phyloP scores from a whole-genome alignment of 495 filamentous ascomycete genomes.

The Thozetella sp. region DNA sequence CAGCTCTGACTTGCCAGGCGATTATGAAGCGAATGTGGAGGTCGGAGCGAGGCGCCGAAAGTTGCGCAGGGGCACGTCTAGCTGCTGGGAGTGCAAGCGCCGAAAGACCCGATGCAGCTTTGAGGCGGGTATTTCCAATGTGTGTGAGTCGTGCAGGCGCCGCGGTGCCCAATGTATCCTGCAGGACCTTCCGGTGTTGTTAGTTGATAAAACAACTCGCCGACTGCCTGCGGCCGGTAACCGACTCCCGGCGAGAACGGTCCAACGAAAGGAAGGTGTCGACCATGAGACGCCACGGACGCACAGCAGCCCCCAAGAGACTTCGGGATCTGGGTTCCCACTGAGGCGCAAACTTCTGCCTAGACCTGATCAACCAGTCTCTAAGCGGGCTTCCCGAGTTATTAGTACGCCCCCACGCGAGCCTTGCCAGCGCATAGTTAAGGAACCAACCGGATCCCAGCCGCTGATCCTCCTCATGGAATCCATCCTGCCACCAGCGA shows the following conservation, averaged over 20 bases:
- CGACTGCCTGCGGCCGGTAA: no score
- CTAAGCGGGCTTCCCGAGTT: no score
- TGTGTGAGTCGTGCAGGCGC: constrained; percentile 2
- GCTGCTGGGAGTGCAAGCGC: constrained; percentile 42
- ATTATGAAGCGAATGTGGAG: no score
- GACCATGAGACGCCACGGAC: no score
- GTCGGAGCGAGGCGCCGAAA: constrained; percentile 21
- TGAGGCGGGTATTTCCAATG: background rate
- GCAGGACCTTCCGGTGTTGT: background rate
- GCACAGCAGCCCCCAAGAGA: no score
- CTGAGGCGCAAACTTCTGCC: no score
- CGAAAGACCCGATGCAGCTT: constrained; percentile 36
- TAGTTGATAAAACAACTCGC: no score
- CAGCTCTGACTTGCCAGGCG: no score
- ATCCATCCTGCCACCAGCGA: constrained; percentile 4
- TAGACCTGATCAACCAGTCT: no score
- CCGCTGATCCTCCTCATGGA: constrained; percentile 1
- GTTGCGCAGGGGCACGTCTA: constrained; percentile 38
- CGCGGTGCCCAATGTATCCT: constrained; percentile 5
- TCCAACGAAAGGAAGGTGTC: background rate
- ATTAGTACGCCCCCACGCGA: background rate
- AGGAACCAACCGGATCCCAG: background rate
- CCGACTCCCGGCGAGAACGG: background rate
- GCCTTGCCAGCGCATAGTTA: background rate
- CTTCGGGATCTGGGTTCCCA: no score